A percentile compares a stretch with the other conserved stretches of the same genome.
phyloP scores from a whole-genome alignment of 106 monocot species.

The Dendrobium officinale region DNA sequence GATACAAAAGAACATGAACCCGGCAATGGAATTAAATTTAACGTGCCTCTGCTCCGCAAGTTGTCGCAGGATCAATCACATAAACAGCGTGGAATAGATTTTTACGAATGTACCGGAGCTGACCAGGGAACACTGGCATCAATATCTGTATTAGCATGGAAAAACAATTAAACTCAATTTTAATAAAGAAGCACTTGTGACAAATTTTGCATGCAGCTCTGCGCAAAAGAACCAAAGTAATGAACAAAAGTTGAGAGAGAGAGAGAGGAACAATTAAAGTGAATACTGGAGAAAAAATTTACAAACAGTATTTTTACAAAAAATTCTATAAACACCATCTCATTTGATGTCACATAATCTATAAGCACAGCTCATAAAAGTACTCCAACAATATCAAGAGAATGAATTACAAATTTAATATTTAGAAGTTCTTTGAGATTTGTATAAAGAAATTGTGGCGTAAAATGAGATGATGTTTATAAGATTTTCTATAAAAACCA shows the following conservation, averaged over 20 bases:
- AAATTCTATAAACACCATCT: neutral
- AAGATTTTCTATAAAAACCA: neutral
- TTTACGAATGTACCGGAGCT: conserved; percentile 95
- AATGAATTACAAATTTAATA: neutral
- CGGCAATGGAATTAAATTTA: neutral
- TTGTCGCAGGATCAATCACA: conserved; percentile 82
- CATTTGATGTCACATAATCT: neutral
- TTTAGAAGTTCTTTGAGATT: neutral
- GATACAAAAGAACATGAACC: neutral
- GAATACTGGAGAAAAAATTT: neutral
- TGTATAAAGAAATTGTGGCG: neutral
- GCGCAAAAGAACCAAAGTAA: conserved; percentile 7
- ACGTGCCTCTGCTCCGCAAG: conserved; percentile 74
- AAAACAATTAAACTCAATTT: neutral
- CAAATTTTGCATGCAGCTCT: neutral
- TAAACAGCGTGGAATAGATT: conserved; percentile 93
- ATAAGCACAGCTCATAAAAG: neutral
- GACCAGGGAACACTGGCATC: conserved; percentile 95
- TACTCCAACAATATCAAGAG: neutral
- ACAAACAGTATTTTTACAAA: neutral
- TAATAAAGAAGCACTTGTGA: neutral
- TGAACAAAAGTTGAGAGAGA: neutral
- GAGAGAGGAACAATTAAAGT: neutral
- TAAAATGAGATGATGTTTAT: neutral
- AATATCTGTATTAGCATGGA: conserved; percentile 49